Conservation (phyloP, 2,329 filamentous ascomycete species). For the Colletotrichum graminicola region DNA sequence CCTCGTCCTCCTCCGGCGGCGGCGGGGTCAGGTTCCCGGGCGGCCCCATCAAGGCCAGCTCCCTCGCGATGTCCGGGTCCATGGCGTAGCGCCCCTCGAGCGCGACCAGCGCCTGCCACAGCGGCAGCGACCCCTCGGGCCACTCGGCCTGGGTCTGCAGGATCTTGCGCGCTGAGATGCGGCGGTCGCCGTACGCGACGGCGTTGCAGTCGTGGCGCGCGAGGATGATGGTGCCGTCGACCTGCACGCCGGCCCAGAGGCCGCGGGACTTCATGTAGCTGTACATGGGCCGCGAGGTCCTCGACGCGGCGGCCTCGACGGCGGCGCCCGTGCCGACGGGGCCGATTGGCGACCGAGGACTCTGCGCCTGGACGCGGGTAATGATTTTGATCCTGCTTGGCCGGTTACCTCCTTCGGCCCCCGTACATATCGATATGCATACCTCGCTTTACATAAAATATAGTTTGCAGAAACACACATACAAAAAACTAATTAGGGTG, state of each 20-base stretch:
- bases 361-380: too few relatives aligned
- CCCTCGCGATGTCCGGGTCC: slow-evolving; percentile 47
- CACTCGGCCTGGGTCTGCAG: slow-evolving; percentile 54
- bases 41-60: slow-evolving; percentile 45
- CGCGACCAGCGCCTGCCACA: slow-evolving; percentile 56
- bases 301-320: slow-evolving; percentile 55
- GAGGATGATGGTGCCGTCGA: slow-evolving; percentile 85
- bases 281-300: slow-evolving; percentile 72
- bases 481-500: too few relatives aligned
- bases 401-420: too few relatives aligned
- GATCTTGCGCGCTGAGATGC: slow-evolving; percentile 54
- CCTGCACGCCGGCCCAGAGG: slow-evolving; percentile 81
- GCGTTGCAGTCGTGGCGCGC: slow-evolving; percentile 84
- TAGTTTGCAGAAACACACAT: too few relatives aligned
- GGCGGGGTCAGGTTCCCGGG: slow-evolving; percentile 42
- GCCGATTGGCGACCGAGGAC: slow-evolving; percentile 73
- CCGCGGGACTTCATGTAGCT: slow-evolving; percentile 87
- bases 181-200: slow-evolving; percentile 76
- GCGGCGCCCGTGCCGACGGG: slow-evolving; percentile 72
- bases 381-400: too few relatives aligned
- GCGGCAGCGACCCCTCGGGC: slow-evolving; percentile 54
- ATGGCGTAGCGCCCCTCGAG: slow-evolving; percentile 51
- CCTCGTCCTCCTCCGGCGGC: slow-evolving; percentile 54
- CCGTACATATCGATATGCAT: too few relatives aligned
- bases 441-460: too few relatives aligned